Evolutionary conservation across 2,329 filamentous ascomycete genomes (phyloP).

Genomic region (Capronia americana): DNA sequence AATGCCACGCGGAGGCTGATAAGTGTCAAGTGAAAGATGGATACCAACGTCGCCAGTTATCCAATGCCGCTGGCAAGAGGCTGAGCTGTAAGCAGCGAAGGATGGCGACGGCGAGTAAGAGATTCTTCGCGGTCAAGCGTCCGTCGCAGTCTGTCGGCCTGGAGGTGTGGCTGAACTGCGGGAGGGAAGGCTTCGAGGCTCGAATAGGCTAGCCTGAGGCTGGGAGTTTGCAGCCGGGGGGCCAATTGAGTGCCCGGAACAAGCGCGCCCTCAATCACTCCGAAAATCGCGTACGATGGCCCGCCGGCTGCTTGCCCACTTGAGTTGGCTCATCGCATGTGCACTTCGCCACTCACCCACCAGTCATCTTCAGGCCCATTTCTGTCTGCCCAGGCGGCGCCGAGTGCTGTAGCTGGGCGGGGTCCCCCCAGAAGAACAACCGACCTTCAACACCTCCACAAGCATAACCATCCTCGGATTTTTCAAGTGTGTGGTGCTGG

Average conservation of each 20-base stretch:
- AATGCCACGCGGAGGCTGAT: constrained; percentile 7
- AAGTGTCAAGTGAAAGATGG: not conserved
- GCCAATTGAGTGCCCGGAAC: constrained; percentile 17
- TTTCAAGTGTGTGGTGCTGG: not conserved
- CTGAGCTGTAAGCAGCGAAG: constrained; percentile 2
- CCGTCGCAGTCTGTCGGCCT: constrained; percentile 7
- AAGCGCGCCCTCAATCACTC: constrained; percentile 20
- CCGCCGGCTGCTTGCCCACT: too few relatives aligned
- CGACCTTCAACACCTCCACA: not conserved
- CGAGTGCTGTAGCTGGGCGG: not conserved
- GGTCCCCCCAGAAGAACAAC: not conserved
- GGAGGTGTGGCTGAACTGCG: constrained; percentile 17
- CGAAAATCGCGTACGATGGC: too few relatives aligned
- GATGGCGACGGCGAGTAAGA: constrained; percentile 16
- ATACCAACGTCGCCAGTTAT: not conserved
- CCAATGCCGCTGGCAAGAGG: not conserved
- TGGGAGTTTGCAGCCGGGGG: not conserved
- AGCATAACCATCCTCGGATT: not conserved
- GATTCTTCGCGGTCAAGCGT: not conserved
- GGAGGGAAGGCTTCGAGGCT: not conserved
- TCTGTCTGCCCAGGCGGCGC: not conserved
- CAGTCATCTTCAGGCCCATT: not conserved
- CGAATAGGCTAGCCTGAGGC: constrained; percentile 1
- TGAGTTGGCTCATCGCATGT: not conserved
- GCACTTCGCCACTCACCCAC: too few relatives aligned